Evolutionary conservation across 1,284 basidiomycete genomes (phyloP), one percentile per base, ranked within the genome.

Genomic region (Phellinidium pouzarii): DNA sequence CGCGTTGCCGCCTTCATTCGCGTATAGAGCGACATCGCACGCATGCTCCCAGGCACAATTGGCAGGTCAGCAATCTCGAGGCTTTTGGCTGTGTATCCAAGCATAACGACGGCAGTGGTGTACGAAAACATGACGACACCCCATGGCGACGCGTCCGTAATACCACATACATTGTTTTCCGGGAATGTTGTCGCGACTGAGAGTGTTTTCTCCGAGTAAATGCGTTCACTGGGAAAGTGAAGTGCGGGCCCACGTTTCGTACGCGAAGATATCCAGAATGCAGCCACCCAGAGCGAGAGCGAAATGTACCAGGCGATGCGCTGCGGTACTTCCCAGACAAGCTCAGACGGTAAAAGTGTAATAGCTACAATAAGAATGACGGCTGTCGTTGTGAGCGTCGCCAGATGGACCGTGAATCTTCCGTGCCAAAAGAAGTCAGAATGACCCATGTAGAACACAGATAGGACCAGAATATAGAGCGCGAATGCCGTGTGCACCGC

Each of bases 11-110:
- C 63, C 50, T 66, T 72, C 76, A 82, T 81, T 14, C 58, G 59
- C n/a, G 71, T 54, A 57, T 75, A 84, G 42, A 82, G 75, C 57
- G 66, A 65, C 2, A 82, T 76, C 0, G 84, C 76, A 50, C 91
- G 84, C 78, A 91, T 84, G 59, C 77, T 65, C 0, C 75, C 79
- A 0, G 84, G 79, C 6, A 93, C 75, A 50, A 94, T 81, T 1
- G 91, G 91, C 41, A 94, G 69, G 65, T 94, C 91, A 58, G 82
- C 88, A 20, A 92, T 89, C 61, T 94, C 88, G 53, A 94, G 76
- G 52, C 79, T 84, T 54, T 79, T 75, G 3, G 84, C 73, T 6
- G 73, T 75, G 65, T 90, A 82, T 3, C 90, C 90, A 42, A 90
- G 80, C 77, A 83, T 82, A 53, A 94, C 81, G 5, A 94, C 87